These are phyloP conservation scores for Kodamaea leandrae DNA, from an alignment of 805 yeast species.

Conservation along the genomic window DNA sequence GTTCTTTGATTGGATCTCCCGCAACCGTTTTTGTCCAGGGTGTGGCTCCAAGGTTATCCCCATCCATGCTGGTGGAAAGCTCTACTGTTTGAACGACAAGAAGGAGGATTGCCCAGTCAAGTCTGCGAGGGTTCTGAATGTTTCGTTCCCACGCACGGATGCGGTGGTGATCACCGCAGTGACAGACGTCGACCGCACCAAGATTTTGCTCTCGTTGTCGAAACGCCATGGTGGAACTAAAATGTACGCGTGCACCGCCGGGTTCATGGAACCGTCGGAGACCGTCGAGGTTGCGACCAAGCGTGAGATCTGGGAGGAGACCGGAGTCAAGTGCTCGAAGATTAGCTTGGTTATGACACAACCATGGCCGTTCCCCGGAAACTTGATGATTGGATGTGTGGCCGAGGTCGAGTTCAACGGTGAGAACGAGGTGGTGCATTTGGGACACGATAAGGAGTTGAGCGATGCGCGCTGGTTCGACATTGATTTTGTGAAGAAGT, in stretches of 20 bases:
- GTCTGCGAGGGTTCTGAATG: constrained; percentile 57
- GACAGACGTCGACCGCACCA: constrained; percentile 55
- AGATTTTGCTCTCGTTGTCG: constrained; percentile 68
- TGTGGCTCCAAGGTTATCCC: constrained; percentile 70
- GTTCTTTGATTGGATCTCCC: constrained; percentile 79
- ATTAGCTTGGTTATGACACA: constrained; percentile 71
- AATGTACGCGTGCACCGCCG: constrained; percentile 87
- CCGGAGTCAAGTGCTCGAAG: constrained; percentile 66
- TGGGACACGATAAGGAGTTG: constrained; percentile 84
- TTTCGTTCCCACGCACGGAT: constrained; percentile 90
- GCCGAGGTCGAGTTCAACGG: constrained; percentile 74
- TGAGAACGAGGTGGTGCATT: constrained; percentile 57
- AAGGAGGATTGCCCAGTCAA: constrained; percentile 36
- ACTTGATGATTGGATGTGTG: constrained; percentile 89
- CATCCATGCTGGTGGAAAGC: constrained; percentile 65
- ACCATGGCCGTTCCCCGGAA: constrained; percentile 98
- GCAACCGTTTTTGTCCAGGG: constrained; percentile 78
- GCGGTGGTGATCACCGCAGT: constrained; percentile 83
- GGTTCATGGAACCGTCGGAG: constrained; percentile 95
- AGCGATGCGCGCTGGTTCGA: constrained; percentile 86
- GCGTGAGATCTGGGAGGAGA: constrained; percentile 94
- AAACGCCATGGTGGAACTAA: constrained; percentile 52
- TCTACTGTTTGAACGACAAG: constrained; percentile 42
- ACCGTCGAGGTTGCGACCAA: constrained; percentile 83
- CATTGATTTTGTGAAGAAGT: constrained; percentile 45